These are phyloP conservation scores for Artemisia annua DNA, from an alignment of 129 eudicot genomes.

Conservation along the genomic window DNA sequence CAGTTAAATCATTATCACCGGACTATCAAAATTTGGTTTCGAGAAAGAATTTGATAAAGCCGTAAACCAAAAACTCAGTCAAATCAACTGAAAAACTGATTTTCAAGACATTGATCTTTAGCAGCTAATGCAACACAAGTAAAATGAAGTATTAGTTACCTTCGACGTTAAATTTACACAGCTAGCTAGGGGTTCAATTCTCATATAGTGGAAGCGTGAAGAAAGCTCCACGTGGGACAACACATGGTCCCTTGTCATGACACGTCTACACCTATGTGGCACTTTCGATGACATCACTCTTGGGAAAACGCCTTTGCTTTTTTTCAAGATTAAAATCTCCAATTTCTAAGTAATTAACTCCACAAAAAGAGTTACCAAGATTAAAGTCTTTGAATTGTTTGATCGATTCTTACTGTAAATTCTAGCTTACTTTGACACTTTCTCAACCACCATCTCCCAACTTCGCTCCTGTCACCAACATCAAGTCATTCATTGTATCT, in stretches of 20 bases:
- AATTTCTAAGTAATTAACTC: constrained; percentile 12
- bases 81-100: too few species aligned
- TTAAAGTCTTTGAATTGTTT: neutral
- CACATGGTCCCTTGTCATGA: constrained; percentile 30
- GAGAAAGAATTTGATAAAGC: too few species aligned
- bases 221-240: constrained; percentile 37
- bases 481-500: too few species aligned
- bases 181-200: neutral
- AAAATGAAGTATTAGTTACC: neutral
- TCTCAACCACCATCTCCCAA: too few species aligned
- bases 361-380: neutral
- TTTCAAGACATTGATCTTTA: neutral
- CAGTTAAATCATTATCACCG: too few species aligned
- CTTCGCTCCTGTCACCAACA: too few species aligned
- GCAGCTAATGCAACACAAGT: neutral
- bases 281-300: constrained; percentile 23
- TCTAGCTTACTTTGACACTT: too few species aligned
- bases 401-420: neutral
- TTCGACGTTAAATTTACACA: neutral
- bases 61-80: too few species aligned
- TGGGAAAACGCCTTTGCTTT: constrained; percentile 29
- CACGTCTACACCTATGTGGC: constrained; percentile 42
- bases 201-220: constrained; percentile 22
- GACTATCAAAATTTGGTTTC: too few species aligned
- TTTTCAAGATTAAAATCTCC: constrained; percentile 32